Base-by-base conservation (phyloP, 495 filamentous ascomycete species). In the Penicillium macrosclerotiorum region DNA sequence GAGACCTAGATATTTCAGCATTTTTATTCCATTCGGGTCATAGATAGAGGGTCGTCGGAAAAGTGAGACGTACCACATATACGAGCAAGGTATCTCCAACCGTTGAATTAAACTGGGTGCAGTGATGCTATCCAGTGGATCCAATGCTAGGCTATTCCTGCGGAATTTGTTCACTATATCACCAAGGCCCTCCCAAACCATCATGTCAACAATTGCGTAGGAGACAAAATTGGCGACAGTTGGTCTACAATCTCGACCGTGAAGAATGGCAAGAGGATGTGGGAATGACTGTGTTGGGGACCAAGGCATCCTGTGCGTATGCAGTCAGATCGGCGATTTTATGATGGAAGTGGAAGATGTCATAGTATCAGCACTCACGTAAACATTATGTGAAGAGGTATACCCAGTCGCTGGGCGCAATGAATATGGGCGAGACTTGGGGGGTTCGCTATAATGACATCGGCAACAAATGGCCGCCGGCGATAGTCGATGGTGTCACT, bases 361-460 rank as follows among this genome's bases (percentile, higher is more conserved):
- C n/a, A n/a, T n/a, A n/a, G n/a, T n/a, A n/a, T n/a, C n/a, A n/a
- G n/a, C n/a, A n/a, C 77, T 52, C 62, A 81, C 73, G 88, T 91
- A 58, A 91, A 93, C 84, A 93, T 89, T 29, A 93, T 62, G 64
- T 90, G 87, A 3, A 93, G 67, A 3, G 88, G 88, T 22, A 90
- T 78, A 0, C 88, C 88, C 29, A 93, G 63, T 50, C 82, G 81
- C 57, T 93, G 84, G 4, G 88, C 88, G 48, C 85, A 85, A 69
- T 91, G 88, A 8, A 92, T 74, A 60, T 91, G 88, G 1, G 86
- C 88, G 55, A 92, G 86, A 54, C 85, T 86, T 0, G 88, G 88
- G 0, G 88, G 88, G 51, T 93, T 93, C 4, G 88, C 88, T 41
- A 93, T 91, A 52, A 93, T 92, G 4, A 77, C 82, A 62, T 92